These are phyloP conservation scores for Camelina sativa DNA, from an alignment of 345 rosid species.

Conservation along the genomic window DNA sequence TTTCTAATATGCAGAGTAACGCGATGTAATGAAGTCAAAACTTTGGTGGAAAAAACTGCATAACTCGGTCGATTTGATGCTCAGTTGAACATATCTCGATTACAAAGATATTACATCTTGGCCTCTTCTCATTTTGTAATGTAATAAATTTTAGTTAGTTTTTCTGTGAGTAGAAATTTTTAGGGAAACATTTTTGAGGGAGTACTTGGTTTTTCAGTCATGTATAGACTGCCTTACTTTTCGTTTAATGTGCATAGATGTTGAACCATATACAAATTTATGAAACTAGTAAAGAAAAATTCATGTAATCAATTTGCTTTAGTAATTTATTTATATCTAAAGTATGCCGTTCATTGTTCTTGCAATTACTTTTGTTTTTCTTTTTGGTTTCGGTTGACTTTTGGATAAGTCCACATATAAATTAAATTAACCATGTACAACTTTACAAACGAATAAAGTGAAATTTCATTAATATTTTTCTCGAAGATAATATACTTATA, in stretches of 20 bases:
- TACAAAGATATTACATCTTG: background rate
- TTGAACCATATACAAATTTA: background rate
- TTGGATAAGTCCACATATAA: background rate
- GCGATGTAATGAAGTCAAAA: too few relatives aligned
- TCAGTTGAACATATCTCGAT: background rate
- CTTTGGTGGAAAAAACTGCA: too few relatives aligned
- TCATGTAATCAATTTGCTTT: background rate
- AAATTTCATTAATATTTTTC: background rate
- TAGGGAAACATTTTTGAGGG: background rate
- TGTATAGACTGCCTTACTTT: background rate
- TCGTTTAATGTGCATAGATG: background rate
- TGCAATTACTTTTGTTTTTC: background rate
- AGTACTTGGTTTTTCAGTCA: background rate
- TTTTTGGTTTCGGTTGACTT: background rate
- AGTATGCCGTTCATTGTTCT: background rate
- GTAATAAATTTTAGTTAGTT: background rate
- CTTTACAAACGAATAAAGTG: background rate
- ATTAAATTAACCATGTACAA: constrained; percentile 1
- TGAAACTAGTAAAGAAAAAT: background rate
- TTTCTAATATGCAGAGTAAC: too few relatives aligned
- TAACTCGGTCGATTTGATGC: background rate
- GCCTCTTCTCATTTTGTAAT: background rate
- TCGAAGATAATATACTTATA: background rate
- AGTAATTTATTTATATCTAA: background rate
- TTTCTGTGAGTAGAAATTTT: background rate